Base-by-base conservation (phyloP, 805 yeast species). In the Brettanomyces sp. region DNA sequence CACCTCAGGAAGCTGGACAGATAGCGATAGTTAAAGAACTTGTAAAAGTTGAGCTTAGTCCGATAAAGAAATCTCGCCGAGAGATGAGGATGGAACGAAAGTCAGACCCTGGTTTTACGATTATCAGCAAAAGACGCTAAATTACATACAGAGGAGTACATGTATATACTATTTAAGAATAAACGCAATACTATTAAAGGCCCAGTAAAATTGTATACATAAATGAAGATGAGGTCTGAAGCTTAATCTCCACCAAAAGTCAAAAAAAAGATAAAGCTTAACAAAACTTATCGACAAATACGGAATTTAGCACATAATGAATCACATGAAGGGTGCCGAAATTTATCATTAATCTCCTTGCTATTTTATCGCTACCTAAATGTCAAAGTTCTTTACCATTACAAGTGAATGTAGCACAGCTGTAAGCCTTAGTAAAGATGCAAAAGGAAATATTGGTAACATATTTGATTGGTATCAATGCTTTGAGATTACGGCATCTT, bases 1-100 rank as follows among this genome's bases (percentile, higher is more conserved):
- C 83, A 11, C 89, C 95, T 13, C 77, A 82, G 33, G 76, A 82
- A 49, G 96, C 98, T 3, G 96, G 95, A 63, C 80, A 82, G 70
- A 73, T 91, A 47, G 78, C 87, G 32, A 70, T 74, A 48, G 86
- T 91, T 41, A 91, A 91, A 64, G 97, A 91, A 63, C 70, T 91
- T 47, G 90, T 91, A 7, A 77, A 76, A 42, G 93, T 91, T 28
- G 91, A 88, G 54, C 67, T 88, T 35, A 79, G 83, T 9, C 81
- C 79, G 39, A 65, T 69, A 28, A 67, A 67, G 18, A 64, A 79
- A 54, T 64, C 79, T 1, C 73, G 71, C 45, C 62, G 65, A 14
- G 73, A 85, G 57, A 69, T 80, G 62, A 70, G 81, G 45, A 58
- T 55, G 8, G 67, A 68, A 38, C 75, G 90, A 65, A 82, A 74